Percentiles rank a stretch among this genome's conserved stretches.
Evolutionary conservation across 2,329 filamentous ascomycete species (phyloP).

Genomic region (Ophiocordyceps camponoti-leonardi): DNA sequence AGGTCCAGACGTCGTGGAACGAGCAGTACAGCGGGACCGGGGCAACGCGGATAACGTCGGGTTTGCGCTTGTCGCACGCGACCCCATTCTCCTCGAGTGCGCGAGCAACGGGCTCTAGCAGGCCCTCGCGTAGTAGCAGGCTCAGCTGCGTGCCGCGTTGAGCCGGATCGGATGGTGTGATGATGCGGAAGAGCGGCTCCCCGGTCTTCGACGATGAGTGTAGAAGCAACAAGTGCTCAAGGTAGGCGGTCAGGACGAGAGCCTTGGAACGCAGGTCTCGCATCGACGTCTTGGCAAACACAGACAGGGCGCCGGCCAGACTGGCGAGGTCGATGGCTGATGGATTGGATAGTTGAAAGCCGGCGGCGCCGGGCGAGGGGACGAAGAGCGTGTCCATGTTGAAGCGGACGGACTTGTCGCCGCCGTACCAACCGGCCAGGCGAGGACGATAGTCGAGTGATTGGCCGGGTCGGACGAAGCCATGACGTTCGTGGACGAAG

Average conservation of each 20-base stretch:
- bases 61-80: slow-evolving; percentile 68
- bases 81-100: slow-evolving; percentile 51
- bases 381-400: slow-evolving; percentile 69
- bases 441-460: slow-evolving; percentile 40
- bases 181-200: slow-evolving; percentile 33
- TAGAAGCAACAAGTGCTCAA: slow-evolving; percentile 47
- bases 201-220: slow-evolving; percentile 16
- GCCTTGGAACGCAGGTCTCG: slow-evolving; percentile 51
- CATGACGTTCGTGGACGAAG: slow-evolving; percentile 66
- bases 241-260: slow-evolving; percentile 55
- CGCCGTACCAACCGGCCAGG: slow-evolving; percentile 76
- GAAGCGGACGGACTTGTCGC: slow-evolving; percentile 60
- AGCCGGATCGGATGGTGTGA: slow-evolving; percentile 52
- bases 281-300: slow-evolving; percentile 61
- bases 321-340: slow-evolving; percentile 62
- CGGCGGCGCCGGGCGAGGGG: slow-evolving; percentile 60
- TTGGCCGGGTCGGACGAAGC: slow-evolving; percentile 23
- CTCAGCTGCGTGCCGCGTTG: slow-evolving; percentile 69
- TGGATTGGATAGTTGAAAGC: slow-evolving; percentile 74
- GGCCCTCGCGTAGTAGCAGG: slow-evolving; percentile 46
- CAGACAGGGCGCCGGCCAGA: slow-evolving; percentile 53
- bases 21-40: slow-evolving; percentile 74
- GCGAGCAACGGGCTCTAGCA: slow-evolving; percentile 51
- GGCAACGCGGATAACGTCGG: slow-evolving; percentile 69
- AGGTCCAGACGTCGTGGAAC: slow-evolving; percentile 50